Evolutionary conservation across 257 asterid genomes (phyloP), one percentile per base, ranked within the genome.

Genomic region (Solanum pennellii): DNA sequence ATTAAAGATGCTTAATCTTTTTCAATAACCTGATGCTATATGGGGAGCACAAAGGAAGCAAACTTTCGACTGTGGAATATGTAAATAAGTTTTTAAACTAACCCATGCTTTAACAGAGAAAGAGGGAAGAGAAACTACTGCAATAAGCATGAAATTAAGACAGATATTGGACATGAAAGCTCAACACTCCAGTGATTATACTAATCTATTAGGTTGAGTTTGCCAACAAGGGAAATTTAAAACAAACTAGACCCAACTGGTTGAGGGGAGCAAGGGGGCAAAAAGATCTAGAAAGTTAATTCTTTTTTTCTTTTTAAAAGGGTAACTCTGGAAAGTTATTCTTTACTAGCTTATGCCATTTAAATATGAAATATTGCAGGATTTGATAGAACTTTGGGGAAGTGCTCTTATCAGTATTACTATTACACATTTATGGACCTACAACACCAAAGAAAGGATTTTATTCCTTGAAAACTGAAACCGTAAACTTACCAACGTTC

Each of bases 401-500:
- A 47, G 29, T 47, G 84, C n/a, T 25, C 39, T 80, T 47, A 27
- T 5, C 41, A 15, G 84, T 16, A 20, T 33, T 73, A 12, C 42
- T 49, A 47, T 29, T 82, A 82, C 27, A 82, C 29, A 3, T 11
- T 27, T 49, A 82, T 82, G 69, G 35, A 9, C 29, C 69, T 82
- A 49, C 18, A 82, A 82, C 66, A 65, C 41, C 16, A 35, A 65
- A 80, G 45, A 18, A 82, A 35, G 23, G 21, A 47, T 39, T 18
- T 83, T 29, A 29, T 49, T 82, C 85, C 27, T 16, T 18, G 69
- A 49, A 49, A 39, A 82, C 85, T 16, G 85, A 29, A 82, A 82
- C 29, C 1, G 4, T 31, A n/a, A 31, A 88, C 93, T 87, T 92
- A 96, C 99, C 98, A 96, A 90, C 80, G 98, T 96, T 90, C 99